Evolutionary conservation across 208 protist genomes (phyloP), one percentile per base, ranked within the genome.

Genomic region (Trypanosoma theileri): DNA sequence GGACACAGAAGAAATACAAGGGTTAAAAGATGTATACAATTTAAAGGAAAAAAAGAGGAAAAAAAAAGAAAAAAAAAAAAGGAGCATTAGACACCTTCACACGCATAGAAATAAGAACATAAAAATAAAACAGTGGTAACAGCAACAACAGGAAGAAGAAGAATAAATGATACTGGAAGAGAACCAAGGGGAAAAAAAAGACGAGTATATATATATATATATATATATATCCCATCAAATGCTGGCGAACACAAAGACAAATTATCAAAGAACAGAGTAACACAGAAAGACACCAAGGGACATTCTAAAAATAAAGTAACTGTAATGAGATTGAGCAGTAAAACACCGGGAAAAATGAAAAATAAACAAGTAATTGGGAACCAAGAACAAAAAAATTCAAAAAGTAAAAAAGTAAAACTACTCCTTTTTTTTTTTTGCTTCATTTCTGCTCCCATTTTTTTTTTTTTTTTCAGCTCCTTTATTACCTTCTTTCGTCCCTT

Each of bases 201-300:
- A n/a, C n/a, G n/a, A n/a, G n/a, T 16, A 69, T 45, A 76, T 41
- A 45, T 45, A 52, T 52, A 41, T 67, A 52, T 60, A 48, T 65
- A 59, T 28, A 58, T 65, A 68, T 51, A 69, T 57, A 48, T 48
- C 24, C 21, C 41, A 62, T 9, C 19, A 14, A 62, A 4, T 3
- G 7, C 50, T 24, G 17, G 31, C 8, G 17, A 12, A 62, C 3
- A 65, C 3, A 8, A 61, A 54, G 13, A 11, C 9, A 61, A 59
- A 42, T 19, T 4, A 48, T 35, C 28, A 35, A 35, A 35, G 28
- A 35, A 35, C 28, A 35, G 4, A 35, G 28, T 8, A 1, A 35
- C 28, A 6, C 28, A 35, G 28, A 35, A 1, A 35, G 28, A 35
- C 4, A 35, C 1, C 28, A 35, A 35, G 28, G 28, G 28, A 1